phyloP scores from a whole-genome alignment of 495 filamentous ascomycete genomes.

The Corynascus novoguineensis region DNA sequence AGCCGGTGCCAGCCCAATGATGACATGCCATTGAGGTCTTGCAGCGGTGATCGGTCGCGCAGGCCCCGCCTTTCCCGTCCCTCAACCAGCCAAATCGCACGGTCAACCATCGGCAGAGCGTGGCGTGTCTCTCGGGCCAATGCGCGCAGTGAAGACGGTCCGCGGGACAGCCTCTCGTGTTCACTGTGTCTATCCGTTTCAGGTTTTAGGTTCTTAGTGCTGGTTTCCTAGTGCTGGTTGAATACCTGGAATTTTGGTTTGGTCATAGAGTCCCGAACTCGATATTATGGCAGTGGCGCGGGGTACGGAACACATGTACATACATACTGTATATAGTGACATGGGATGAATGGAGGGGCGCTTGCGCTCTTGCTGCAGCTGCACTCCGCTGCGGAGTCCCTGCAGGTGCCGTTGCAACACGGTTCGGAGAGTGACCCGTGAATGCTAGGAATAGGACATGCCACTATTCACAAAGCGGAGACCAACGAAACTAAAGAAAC shows the following conservation, averaged over 20 bases:
- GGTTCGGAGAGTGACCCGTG: not conserved
- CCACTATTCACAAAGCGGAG: too few relatives aligned
- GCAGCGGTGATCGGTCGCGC: slow-evolving; percentile 7
- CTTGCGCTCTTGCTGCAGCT: not conserved
- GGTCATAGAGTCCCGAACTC: too few relatives aligned
- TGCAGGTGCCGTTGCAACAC: not conserved
- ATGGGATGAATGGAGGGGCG: not conserved
- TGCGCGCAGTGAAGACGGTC: not conserved
- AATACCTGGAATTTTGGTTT: too few relatives aligned
- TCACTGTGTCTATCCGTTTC: too few relatives aligned
- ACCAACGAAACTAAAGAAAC: too few relatives aligned
- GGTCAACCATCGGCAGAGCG: not conserved
- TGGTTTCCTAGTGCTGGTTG: not conserved
- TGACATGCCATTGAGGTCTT: slow-evolving; percentile 14
- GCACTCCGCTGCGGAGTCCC: not conserved
- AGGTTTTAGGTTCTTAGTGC: not conserved
- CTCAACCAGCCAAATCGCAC: not conserved
- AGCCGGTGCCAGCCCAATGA: slow-evolving; percentile 7
- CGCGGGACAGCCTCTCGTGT: not conserved
- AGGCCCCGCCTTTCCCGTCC: slow-evolving; percentile 8
- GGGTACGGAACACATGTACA: too few relatives aligned
- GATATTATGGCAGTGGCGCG: too few relatives aligned
- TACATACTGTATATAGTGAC: too few relatives aligned
- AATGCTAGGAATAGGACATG: too few relatives aligned
- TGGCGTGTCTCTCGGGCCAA: not conserved